phyloP scores from a whole-genome alignment of 2,329 filamentous ascomycete genomes.

The Ceratocystis diversiconidia region DNA sequence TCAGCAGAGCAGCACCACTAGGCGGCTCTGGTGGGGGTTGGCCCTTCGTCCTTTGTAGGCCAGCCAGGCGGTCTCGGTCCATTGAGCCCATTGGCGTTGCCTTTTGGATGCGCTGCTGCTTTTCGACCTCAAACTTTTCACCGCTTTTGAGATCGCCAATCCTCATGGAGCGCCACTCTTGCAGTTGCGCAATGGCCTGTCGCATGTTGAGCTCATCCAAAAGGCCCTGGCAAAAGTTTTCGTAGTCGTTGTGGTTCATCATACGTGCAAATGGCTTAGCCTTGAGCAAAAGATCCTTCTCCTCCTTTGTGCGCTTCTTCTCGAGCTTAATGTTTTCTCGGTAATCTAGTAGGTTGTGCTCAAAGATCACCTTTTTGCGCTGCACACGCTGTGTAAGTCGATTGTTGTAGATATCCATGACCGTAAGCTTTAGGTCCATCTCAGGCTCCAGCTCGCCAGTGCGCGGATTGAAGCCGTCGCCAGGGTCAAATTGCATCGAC shows the following conservation, averaged over 20 bases:
- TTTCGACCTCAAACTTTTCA: conserved; percentile 87
- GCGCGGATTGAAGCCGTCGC: conserved; percentile 73
- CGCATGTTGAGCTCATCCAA: conserved; percentile 84
- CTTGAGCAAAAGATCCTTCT: conserved; percentile 79
- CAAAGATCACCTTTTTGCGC: conserved; percentile 90
- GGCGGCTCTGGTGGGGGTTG: conserved; percentile 53
- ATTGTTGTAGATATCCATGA: conserved; percentile 97
- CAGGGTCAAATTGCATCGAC: conserved; percentile 94
- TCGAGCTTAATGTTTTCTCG: conserved; percentile 77
- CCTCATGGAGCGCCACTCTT: conserved; percentile 79
- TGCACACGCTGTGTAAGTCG: conserved; percentile 81
- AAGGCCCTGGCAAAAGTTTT: conserved; percentile 68
- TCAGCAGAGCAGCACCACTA: conserved; percentile 59
- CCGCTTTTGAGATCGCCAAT: conserved; percentile 76
- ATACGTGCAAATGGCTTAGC: conserved; percentile 91
- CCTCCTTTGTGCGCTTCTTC: conserved; percentile 93
- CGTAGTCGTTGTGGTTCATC: conserved; percentile 89
- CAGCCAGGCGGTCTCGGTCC: conserved; percentile 65
- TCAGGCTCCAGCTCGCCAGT: conserved; percentile 86
- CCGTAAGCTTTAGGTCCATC: conserved; percentile 91
- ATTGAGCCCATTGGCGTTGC: conserved; percentile 62
- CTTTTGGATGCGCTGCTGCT: conserved; percentile 58
- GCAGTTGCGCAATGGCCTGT: conserved; percentile 75
- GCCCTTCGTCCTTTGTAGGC: conserved; percentile 54
- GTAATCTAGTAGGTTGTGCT: conserved; percentile 87